phyloP scores from a whole-genome alignment of 78 protist species.

The Thecamonas trahens region DNA sequence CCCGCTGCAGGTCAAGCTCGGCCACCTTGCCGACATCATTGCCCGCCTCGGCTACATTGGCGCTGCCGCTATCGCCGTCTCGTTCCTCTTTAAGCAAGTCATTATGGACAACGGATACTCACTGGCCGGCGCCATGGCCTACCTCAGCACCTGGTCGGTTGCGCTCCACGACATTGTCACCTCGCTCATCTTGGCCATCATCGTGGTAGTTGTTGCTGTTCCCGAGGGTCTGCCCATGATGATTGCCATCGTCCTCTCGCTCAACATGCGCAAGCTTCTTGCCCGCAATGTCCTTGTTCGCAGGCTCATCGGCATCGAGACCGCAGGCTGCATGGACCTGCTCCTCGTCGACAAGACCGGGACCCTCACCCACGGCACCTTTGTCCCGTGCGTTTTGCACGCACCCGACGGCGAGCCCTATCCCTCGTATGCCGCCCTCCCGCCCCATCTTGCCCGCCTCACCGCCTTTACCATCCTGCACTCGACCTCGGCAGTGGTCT shows the following conservation, averaged over 20 bases:
- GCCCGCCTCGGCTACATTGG: constrained; percentile 52
- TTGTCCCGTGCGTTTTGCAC: background rate
- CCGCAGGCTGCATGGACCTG: constrained; percentile 55
- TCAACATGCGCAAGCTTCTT: constrained; percentile 57
- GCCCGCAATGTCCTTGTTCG: constrained; percentile 63
- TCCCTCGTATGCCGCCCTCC: too few species aligned
- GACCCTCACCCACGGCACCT: constrained; percentile 54
- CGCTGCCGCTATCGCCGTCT: constrained; percentile 47
- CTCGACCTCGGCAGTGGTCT: too few species aligned
- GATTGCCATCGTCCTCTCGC: constrained; percentile 59
- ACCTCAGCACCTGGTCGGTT: constrained; percentile 14
- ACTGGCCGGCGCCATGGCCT: background rate
- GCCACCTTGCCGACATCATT: constrained; percentile 44
- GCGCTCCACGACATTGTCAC: constrained; percentile 52
- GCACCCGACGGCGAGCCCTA: too few species aligned
- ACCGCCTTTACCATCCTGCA: too few species aligned
- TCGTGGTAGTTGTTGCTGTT: constrained; percentile 54
- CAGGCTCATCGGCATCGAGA: constrained; percentile 55
- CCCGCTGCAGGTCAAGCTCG: constrained; percentile 53
- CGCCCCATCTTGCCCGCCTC: too few species aligned
- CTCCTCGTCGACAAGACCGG: constrained; percentile 65
- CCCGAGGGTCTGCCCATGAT: constrained; percentile 63
- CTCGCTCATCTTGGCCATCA: constrained; percentile 55
- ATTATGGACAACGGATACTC: constrained; percentile 45
- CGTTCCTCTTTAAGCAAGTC: constrained; percentile 58